Evolutionary conservation across 345 rosid genomes (phyloP).

Genomic region (Firmiana major): DNA sequence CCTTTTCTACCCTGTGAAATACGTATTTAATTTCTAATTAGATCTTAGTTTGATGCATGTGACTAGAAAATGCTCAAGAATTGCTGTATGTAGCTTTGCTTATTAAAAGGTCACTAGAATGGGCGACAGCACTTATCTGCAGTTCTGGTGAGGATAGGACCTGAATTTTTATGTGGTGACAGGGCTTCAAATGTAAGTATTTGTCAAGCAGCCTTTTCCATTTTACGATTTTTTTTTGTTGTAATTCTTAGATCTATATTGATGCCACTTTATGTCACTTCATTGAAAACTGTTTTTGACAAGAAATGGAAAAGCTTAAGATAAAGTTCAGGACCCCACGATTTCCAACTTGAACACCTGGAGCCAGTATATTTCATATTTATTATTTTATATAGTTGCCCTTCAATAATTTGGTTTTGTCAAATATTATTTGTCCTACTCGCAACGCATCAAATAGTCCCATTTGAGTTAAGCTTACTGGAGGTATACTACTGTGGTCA

Average conservation of each 20-base stretch:
- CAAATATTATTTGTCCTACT: slow-evolving; percentile 10
- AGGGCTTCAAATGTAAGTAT: slow-evolving; percentile 7
- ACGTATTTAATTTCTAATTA: not conserved
- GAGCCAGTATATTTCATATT: not conserved
- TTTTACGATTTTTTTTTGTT: not conserved
- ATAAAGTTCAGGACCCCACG: slow-evolving; percentile 10
- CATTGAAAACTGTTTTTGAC: not conserved
- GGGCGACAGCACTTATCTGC: not conserved
- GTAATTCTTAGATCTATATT: not conserved
- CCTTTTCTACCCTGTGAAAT: not conserved
- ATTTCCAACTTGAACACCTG: slow-evolving; percentile 19
- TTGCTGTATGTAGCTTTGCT: not conserved
- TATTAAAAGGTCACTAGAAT: not conserved
- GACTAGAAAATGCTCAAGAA: not conserved
- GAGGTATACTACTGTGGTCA: not conserved
- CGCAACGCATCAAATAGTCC: slow-evolving; percentile 5
- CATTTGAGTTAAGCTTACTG: not conserved
- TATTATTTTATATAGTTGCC: not conserved
- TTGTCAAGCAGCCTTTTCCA: not conserved
- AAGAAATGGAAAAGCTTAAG: not conserved
- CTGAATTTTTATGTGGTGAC: not conserved
- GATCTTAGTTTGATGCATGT: not conserved
- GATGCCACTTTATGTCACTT: slow-evolving; percentile 6
- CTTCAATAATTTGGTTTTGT: slow-evolving; percentile 19
- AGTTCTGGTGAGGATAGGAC: not conserved